Evolutionary conservation across 2,329 filamentous ascomycete genomes (phyloP).

Genomic region (Chrysosporium queenslandicum): DNA sequence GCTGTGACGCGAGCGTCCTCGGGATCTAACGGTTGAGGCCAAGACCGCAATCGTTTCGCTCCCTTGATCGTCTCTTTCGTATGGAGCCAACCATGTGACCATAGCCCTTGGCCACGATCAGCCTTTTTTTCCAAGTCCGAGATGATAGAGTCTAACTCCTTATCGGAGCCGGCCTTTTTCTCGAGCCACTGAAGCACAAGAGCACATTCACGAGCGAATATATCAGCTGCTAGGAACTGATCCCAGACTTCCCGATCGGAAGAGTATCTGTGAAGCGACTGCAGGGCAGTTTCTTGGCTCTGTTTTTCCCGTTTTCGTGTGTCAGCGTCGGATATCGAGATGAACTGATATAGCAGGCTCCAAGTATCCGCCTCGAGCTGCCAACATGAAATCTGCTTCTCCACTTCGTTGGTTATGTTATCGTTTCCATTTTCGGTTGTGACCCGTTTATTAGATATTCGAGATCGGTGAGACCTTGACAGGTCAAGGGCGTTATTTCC

Average conservation of each 20-base stretch:
- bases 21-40: constrained; percentile 55
- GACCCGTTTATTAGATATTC: constrained; percentile 19
- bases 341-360: constrained; percentile 68
- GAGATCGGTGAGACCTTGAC: constrained; percentile 32
- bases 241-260: constrained; percentile 56
- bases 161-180: constrained; percentile 56
- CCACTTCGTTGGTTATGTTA: constrained; percentile 20
- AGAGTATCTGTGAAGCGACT: constrained; percentile 46
- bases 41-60: constrained; percentile 67
- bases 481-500: constrained; percentile 40
- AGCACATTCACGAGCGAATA: constrained; percentile 65
- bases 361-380: constrained; percentile 83
- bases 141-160: constrained; percentile 64
- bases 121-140: constrained; percentile 65
- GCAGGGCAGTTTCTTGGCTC: constrained; percentile 33
- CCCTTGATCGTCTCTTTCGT: constrained; percentile 84
- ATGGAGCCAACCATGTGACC: constrained; percentile 84
- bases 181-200: constrained; percentile 81
- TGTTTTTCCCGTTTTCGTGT: constrained; percentile 31
- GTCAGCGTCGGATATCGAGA: constrained; percentile 57
- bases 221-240: constrained; percentile 63
- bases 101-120: constrained; percentile 63
- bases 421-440: constrained; percentile 18
- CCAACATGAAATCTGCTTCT: constrained; percentile 50
- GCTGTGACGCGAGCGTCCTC: constrained; percentile 48